Evolutionary conservation across 2,329 filamentous ascomycete species (phyloP), one percentile per base, ranked within the genome.

Genomic region (Eutypella sp.): DNA sequence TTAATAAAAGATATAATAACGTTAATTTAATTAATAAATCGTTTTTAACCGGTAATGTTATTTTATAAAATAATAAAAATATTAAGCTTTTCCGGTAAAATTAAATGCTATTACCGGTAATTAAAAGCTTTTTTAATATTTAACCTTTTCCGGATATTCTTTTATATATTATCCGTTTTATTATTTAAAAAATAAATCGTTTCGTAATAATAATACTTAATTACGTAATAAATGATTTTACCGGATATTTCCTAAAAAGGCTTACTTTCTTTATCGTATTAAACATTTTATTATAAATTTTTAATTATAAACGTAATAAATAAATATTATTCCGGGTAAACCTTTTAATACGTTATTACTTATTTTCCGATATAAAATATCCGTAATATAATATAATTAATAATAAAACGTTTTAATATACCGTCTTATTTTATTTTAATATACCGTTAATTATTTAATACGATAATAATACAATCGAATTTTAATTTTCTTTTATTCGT

Each of bases 381-480:
- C 11, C 60, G 62, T 42, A 47, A 48, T 41, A 72, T 70, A 8
- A 63, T 16, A 44, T 54, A 45, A 29, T 69, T 61, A 41, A 76
- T 55, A 42, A 73, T 53, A 20, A 75, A 57, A 11, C 60, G 63
- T 56, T 75, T 66, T 25, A 36, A 60, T 16, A 44, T 10, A 38
- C 64, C 61, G 33, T 71, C 48, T 45, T 63, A 63, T 38, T 65
- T 39, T 40, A 75, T 69, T 47, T 67, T 49, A 20, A 74, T 67
- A 44, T 61, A 68, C 18, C 60, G 61, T 42, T 64, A 42, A 29
- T 56, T 52, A 33, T 64, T 49, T 31, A 42, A 41, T 22, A 50
- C 60, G 2, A 59, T 57, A 25, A 75, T 68, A 2, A 65, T 73
- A 2, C 64, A 65, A 52, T 76, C 67, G 44, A 73, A 72, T 18